phyloP scores from a whole-genome alignment of 345 rosid genomes.

The Boechera stricta region DNA sequence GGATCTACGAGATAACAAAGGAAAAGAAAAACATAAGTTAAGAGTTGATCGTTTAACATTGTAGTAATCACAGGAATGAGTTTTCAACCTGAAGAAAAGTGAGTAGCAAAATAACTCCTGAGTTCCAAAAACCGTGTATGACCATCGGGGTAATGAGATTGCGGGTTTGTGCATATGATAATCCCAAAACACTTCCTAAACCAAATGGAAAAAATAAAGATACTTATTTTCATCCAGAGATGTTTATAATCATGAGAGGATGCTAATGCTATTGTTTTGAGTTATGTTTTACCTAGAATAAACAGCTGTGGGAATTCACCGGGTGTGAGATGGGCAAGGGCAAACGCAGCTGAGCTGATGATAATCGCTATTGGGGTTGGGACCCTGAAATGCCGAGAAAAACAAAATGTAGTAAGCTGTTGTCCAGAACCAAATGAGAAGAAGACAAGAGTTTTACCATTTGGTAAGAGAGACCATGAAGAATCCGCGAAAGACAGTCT shows the following conservation, averaged over 20 bases:
- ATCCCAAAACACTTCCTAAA: constrained; percentile 73
- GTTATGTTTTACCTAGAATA: constrained; percentile 61
- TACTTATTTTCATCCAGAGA: constrained; percentile 2
- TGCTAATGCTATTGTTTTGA: constrained; percentile 5
- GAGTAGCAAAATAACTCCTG: constrained; percentile 79
- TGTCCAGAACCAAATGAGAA: not conserved
- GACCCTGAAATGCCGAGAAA: constrained; percentile 54
- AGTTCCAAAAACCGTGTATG: constrained; percentile 89
- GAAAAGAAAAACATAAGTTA: constrained; percentile 4
- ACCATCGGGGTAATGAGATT: constrained; percentile 83
- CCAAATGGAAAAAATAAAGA: not conserved
- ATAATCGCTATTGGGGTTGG: constrained; percentile 81
- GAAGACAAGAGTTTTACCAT: constrained; percentile 54
- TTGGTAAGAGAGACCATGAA: constrained; percentile 91
- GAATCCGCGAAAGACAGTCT: constrained; percentile 94
- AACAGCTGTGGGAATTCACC: constrained; percentile 93
- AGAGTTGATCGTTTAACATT: not conserved
- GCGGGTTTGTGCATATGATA: constrained; percentile 89
- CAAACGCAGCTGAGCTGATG: constrained; percentile 92
- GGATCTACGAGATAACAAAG: constrained; percentile 52
- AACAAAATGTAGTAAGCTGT: constrained; percentile 18
- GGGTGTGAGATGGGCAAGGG: constrained; percentile 87
- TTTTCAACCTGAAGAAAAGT: constrained; percentile 82
- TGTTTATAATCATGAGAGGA: constrained; percentile 8
- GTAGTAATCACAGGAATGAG: constrained; percentile 3